Evolutionary conservation across 805 yeast genomes (phyloP).

Genomic region (Komagataella mondaviorum): DNA sequence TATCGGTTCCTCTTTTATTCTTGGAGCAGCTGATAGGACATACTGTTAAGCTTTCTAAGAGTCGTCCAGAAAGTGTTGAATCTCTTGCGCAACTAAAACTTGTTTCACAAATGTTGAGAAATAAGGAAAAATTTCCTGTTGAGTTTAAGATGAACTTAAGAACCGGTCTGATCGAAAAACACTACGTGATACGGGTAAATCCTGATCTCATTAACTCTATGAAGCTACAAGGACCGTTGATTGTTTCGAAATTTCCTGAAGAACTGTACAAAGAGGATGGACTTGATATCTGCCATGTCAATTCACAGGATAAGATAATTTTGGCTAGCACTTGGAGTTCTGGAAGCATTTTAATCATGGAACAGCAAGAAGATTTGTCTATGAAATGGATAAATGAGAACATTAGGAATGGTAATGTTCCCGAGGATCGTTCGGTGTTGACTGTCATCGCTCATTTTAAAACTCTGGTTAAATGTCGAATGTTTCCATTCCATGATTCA

Average conservation of each 20-base stretch:
- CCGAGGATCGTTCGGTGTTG: not conserved
- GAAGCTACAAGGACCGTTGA: conserved; percentile 38
- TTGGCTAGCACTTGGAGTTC: conserved; percentile 8
- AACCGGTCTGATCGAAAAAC: not conserved
- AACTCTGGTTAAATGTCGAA: not conserved
- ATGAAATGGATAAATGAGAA: conserved; percentile 20
- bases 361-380: conserved; percentile 17
- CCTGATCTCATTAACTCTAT: not conserved
- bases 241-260: conserved; percentile 40
- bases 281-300: conserved; percentile 15
- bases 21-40: conserved; percentile 19
- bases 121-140: conserved; percentile 4
- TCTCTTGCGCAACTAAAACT: conserved; percentile 9
- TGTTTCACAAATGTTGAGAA: conserved; percentile 8
- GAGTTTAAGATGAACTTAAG: conserved; percentile 1
- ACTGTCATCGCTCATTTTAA: not conserved
- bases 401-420: not conserved
- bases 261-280: conserved; percentile 33
- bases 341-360: conserved; percentile 15
- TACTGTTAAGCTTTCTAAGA: conserved; percentile 10
- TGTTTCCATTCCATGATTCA: not conserved
- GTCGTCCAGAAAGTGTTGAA: not conserved
- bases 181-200: not conserved
- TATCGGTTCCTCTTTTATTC: conserved; percentile 21
- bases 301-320: conserved; percentile 10